Percentiles rank a stretch among this genome's conserved stretches.
phyloP scores from a whole-genome alignment of 495 filamentous ascomycete genomes.

The Talaromyces adpressus region DNA sequence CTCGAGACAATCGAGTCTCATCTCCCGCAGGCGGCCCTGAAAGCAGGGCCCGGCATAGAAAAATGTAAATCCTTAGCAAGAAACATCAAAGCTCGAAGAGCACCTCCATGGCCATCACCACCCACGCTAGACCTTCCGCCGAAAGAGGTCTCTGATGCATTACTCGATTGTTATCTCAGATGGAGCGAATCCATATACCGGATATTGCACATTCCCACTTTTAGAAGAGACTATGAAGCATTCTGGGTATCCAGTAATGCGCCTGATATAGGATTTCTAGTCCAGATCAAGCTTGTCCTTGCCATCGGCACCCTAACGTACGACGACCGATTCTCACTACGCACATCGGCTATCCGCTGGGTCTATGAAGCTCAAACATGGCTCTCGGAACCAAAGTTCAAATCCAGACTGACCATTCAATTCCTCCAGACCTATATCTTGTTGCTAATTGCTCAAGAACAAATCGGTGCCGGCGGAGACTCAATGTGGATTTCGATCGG shows the following conservation, averaged over 20 bases:
- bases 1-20: conserved; percentile 30
- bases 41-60: conserved; percentile 22
- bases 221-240: conserved; percentile 22
- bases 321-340: conserved; percentile 26
- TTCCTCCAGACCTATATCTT: conserved; percentile 44
- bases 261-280: conserved; percentile 20
- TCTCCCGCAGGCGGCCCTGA: conserved; percentile 29
- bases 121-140: conserved; percentile 31
- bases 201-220: conserved; percentile 21
- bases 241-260: conserved; percentile 15
- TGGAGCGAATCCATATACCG: conserved; percentile 38
- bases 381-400: conserved; percentile 43
- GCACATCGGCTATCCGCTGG: conserved; percentile 35
- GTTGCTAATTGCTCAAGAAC: conserved; percentile 39
- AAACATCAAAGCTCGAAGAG: conserved; percentile 35
- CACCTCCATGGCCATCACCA: conserved; percentile 32
- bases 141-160: conserved; percentile 32
- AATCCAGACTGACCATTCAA: conserved; percentile 34
- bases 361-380: conserved; percentile 46
- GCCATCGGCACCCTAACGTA: conserved; percentile 40
- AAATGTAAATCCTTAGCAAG: conserved; percentile 41
- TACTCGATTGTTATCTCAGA: conserved; percentile 32
- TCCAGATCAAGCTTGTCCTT: conserved; percentile 46
- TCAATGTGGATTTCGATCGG: conserved; percentile 53
- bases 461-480: conserved; percentile 37